Percentiles rank a stretch among this genome's conserved stretches.
These are phyloP conservation scores for Tilletia caries DNA, from an alignment of 1,284 basidiomycete genomes.

Conservation along the genomic window DNA sequence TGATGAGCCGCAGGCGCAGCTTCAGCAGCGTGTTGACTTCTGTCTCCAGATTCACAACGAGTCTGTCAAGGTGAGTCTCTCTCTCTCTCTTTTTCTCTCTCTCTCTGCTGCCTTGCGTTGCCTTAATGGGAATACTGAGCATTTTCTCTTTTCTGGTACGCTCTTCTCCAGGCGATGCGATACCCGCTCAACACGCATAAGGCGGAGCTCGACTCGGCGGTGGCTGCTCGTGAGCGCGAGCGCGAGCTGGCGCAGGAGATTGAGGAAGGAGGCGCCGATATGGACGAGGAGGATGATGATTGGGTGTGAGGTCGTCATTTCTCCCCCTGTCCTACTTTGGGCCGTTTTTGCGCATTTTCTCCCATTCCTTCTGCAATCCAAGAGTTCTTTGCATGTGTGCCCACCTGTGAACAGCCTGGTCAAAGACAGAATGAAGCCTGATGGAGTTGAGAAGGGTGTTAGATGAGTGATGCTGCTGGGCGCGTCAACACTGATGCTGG, in stretches of 20 bases:
- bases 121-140: not conserved
- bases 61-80: slow-evolving; percentile 55
- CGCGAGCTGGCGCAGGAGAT: slow-evolving; percentile 67
- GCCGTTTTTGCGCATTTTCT: no score
- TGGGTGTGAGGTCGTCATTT: no score
- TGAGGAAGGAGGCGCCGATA: slow-evolving; percentile 51
- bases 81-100: no score
- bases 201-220: slow-evolving; percentile 87
- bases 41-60: slow-evolving; percentile 79
- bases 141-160: not conserved
- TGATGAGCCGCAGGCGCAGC: slow-evolving; percentile 82
- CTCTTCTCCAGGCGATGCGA: slow-evolving; percentile 77
- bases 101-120: no score
- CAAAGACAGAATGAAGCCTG: no score
- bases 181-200: slow-evolving; percentile 93
- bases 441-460: no score
- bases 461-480: no score
- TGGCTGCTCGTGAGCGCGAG: slow-evolving; percentile 86
- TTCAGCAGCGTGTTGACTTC: slow-evolving; percentile 76
- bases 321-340: no score
- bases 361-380: no score
- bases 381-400: no score
- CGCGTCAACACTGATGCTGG: no score
- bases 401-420: no score
- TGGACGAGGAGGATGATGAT: slow-evolving; percentile 50